Percentiles rank a stretch among this genome's conserved stretches.
Conservation (phyloP, 495 filamentous ascomycete species). For the Aspergillus sclerotiicarbonarius region DNA sequence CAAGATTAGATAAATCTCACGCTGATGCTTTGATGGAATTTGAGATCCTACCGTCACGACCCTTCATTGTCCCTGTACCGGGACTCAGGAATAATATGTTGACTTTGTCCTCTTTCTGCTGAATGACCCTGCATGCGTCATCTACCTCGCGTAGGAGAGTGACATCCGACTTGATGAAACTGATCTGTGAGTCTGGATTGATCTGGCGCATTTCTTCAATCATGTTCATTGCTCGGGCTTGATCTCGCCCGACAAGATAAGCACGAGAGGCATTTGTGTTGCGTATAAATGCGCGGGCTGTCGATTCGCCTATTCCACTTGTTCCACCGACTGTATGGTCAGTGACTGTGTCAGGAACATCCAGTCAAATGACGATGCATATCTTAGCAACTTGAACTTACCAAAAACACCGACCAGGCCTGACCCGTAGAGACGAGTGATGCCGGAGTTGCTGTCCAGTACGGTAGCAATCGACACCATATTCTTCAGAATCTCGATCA, state of each 20-base stretch:
- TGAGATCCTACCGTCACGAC: background rate
- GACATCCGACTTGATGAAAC: background rate
- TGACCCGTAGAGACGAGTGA: background rate
- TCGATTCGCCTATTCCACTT: constrained; percentile 11
- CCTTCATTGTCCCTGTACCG: background rate
- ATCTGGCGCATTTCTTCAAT: constrained; percentile 2
- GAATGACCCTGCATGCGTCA: constrained; percentile 1
- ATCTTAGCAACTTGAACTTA: background rate
- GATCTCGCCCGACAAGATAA: constrained; percentile 7
- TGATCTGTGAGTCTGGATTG: background rate
- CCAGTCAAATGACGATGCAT: no score
- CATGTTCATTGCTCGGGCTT: background rate
- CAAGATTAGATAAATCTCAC: background rate
- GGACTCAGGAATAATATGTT: constrained; percentile 4
- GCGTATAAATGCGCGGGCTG: background rate
- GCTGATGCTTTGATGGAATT: background rate
- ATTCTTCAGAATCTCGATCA: background rate
- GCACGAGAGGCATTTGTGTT: background rate
- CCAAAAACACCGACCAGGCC: constrained; percentile 8
- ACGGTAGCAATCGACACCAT: background rate
- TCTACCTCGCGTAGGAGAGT: constrained; percentile 2
- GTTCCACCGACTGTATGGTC: constrained; percentile 10
- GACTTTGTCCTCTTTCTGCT: background rate
- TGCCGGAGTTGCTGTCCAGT: background rate
- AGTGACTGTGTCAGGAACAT: background rate